Evolutionary conservation across 768 basidiomycete genomes (phyloP).

Genomic region (Psilocybe cyanescens): DNA sequence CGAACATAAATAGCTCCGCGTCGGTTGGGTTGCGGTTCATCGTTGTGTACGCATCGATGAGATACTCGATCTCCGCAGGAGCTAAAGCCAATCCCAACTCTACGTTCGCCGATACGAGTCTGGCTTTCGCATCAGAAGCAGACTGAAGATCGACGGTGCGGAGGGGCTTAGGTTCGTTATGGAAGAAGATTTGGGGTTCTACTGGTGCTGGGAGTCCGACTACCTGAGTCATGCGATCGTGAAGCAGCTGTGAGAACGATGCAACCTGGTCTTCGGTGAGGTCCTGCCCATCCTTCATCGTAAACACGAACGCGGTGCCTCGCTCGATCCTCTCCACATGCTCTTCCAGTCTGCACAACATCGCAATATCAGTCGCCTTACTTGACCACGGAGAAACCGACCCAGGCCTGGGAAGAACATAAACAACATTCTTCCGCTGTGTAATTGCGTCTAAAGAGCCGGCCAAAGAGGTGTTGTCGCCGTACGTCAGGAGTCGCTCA

Average conservation of each 20-base stretch:
- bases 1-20: constrained; percentile 99
- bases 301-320: constrained; percentile 72
- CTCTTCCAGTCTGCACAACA: constrained; percentile 77
- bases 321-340: constrained; percentile 86
- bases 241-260: constrained; percentile 70
- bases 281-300: constrained; percentile 38
- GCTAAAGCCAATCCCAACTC: constrained; percentile 90
- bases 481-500: constrained; percentile 79
- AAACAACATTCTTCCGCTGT: constrained; percentile 52
- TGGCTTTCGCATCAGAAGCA: constrained; percentile 52
- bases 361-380: constrained; percentile 96
- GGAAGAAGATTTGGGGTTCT: constrained; percentile 59
- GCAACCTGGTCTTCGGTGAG: constrained; percentile 53
- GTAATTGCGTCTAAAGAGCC: constrained; percentile 43
- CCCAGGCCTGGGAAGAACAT: constrained; percentile 82
- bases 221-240: constrained; percentile 98
- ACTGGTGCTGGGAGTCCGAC: constrained; percentile 62
- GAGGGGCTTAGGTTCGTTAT: constrained; percentile 68
- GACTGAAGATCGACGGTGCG: constrained; percentile 66
- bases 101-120: constrained; percentile 77
- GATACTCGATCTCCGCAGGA: constrained; percentile 88
- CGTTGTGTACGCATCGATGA: constrained; percentile 85
- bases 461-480: constrained; percentile 67
- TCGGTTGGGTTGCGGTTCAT: constrained; percentile 90
- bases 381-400: constrained; percentile 99